Percentiles rank a stretch among this genome's conserved stretches.
phyloP scores from a whole-genome alignment of 208 protist genomes.

The Trypanosoma congolense region DNA sequence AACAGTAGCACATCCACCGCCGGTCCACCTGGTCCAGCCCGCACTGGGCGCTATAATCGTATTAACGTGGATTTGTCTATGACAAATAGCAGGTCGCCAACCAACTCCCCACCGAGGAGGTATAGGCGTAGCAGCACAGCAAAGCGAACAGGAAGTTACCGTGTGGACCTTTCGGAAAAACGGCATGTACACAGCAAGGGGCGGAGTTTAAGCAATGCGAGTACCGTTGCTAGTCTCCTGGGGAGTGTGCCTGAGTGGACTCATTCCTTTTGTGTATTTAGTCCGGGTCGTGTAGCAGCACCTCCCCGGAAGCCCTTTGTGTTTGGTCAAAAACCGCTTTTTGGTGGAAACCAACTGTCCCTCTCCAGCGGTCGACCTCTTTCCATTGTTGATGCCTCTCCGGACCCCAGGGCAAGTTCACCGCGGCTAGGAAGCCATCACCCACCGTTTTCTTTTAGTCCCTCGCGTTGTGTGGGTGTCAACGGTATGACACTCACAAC shows the following conservation, averaged over 20 bases:
- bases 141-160: conserved; percentile 37
- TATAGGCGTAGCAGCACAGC: conserved; percentile 12
- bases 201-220: conserved; percentile 53
- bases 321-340: conserved; percentile 11
- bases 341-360: conserved; percentile 8
- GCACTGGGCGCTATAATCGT: conserved; percentile 49
- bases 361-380: background rate
- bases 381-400: conserved; percentile 4
- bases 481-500: background rate
- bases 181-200: background rate
- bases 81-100: conserved; percentile 17
- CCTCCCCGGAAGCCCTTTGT: conserved; percentile 7
- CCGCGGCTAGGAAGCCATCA: background rate
- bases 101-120: background rate
- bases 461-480: background rate
- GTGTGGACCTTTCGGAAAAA: background rate
- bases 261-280: conserved; percentile 75
- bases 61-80: conserved; percentile 31
- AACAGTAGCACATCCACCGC: conserved; percentile 80
- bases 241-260: conserved; percentile 66
- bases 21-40: conserved; percentile 54
- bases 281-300: conserved; percentile 9
- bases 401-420: background rate
- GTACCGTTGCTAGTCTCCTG: conserved; percentile 29
- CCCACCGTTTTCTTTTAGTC: conserved; percentile 13